Conservation (phyloP, 129 eudicot genomes). For the Chrysanthemum seticuspe region DNA sequence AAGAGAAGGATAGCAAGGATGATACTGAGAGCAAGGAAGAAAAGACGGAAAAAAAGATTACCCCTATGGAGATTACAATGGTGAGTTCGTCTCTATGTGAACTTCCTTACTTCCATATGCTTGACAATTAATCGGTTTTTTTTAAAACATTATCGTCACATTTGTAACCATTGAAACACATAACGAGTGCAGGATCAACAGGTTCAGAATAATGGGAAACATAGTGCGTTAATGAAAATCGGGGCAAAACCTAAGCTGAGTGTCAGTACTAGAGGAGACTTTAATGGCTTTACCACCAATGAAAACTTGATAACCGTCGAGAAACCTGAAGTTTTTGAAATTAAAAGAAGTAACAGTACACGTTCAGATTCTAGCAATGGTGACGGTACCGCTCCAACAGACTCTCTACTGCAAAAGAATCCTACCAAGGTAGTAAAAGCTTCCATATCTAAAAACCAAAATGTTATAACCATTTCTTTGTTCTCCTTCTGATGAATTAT, state of each 20-base stretch:
- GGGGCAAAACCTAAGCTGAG: constrained; percentile 14
- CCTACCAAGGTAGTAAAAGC: constrained; percentile 22
- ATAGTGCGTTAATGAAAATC: not conserved
- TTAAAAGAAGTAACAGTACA: constrained; percentile 27
- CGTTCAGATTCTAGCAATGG: constrained; percentile 28
- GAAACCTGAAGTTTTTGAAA: constrained; percentile 4
- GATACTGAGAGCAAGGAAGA: constrained; percentile 3
- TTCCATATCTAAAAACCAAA: not conserved
- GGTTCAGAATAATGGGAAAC: constrained; percentile 1
- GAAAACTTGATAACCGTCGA: not conserved
- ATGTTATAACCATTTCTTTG: not conserved
- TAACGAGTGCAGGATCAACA: constrained; percentile 18
- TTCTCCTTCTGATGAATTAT: constrained; percentile 5
- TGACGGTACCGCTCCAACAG: constrained; percentile 24
- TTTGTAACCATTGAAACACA: not conserved
- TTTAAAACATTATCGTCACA: not conserved
- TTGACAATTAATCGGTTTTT: no score
- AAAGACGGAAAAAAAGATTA: constrained; percentile 4
- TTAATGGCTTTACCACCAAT: not conserved
- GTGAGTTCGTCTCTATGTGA: constrained; percentile 23
- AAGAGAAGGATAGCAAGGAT: not conserved
- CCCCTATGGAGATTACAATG: constrained; percentile 13
- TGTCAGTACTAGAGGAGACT: constrained; percentile 3
- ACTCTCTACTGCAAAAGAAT: constrained; percentile 26
- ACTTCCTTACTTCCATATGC: not conserved